Evolutionary conservation across 164 flowering plant species (phyloP).

Genomic region (Euptelea pleiosperma): DNA sequence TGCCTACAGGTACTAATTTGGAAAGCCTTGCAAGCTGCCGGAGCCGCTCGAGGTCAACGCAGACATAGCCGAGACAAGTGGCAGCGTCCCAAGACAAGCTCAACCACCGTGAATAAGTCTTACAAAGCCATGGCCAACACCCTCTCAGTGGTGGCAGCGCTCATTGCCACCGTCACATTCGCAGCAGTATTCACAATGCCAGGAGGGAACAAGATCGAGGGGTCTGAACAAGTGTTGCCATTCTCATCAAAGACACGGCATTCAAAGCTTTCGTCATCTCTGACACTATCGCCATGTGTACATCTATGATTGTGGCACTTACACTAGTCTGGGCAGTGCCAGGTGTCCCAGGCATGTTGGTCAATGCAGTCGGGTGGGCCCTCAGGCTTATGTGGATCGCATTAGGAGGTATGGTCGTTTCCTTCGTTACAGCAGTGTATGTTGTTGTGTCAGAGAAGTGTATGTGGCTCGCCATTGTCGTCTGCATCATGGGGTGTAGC

Average conservation of each 20-base stretch:
- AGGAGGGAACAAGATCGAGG: not conserved
- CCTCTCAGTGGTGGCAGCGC: not conserved
- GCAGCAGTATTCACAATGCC: not conserved
- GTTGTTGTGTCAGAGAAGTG: not conserved
- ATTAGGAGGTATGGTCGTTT: not conserved
- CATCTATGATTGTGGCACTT: not conserved
- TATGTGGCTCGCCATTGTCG: not conserved
- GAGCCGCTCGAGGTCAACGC: not conserved
- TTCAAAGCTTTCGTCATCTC: not conserved
- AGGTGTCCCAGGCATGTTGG: not conserved
- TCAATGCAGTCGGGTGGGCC: not conserved
- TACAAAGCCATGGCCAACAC: slow-evolving; percentile 1
- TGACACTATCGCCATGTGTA: not conserved
- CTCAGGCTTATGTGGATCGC: not conserved
- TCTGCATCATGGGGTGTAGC: not conserved
- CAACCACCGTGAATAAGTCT: not conserved
- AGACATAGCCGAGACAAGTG: not conserved
- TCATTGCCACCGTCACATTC: not conserved
- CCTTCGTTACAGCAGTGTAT: not conserved
- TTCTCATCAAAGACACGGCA: not conserved
- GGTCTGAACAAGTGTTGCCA: not conserved
- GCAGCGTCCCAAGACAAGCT: not conserved
- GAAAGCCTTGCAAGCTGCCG: not conserved
- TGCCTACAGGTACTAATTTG: not conserved
- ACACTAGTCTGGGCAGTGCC: not conserved